These are phyloP conservation scores for Zalerion maritima DNA, from an alignment of 495 filamentous ascomycete genomes.

Conservation along the genomic window DNA sequence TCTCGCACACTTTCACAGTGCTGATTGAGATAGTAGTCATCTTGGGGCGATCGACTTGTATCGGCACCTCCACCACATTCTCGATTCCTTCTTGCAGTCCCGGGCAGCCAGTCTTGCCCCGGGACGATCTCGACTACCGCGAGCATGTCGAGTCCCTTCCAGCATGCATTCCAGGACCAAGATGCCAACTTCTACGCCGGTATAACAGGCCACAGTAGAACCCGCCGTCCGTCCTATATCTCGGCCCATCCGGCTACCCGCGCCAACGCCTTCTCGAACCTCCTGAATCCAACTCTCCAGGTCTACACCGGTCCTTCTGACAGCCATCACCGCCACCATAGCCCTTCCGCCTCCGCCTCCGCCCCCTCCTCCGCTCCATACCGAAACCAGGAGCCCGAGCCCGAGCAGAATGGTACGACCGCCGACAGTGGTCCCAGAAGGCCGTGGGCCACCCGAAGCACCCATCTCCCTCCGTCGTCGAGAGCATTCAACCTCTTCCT, in stretches of 20 bases:
- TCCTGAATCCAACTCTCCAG: conserved; percentile 40
- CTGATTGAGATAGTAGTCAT: no score
- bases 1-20: no score
- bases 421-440: conserved; percentile 24
- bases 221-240: no score
- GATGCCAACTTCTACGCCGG: conserved; percentile 16
- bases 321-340: conserved; percentile 21
- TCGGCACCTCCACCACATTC: not conserved
- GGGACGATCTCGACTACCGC: conserved; percentile 1
- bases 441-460: conserved; percentile 25
- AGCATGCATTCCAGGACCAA: conserved; percentile 12
- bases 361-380: conserved; percentile 21
- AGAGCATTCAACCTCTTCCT: conserved; percentile 43
- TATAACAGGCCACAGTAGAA: no score
- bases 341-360: no score
- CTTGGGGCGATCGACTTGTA: no score
- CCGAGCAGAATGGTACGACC: conserved; percentile 13
- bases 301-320: conserved; percentile 22
- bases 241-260: conserved; percentile 36
- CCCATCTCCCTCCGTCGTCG: conserved; percentile 39
- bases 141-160: conserved; percentile 18
- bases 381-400: conserved; percentile 13
- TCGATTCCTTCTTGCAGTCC: conserved; percentile 1
- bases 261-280: conserved; percentile 43
- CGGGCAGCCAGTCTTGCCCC: not conserved